A percentile compares a stretch with the other conserved stretches of the same genome.
Conservation (phyloP, 345 rosid species). For the Trapa incisa region DNA sequence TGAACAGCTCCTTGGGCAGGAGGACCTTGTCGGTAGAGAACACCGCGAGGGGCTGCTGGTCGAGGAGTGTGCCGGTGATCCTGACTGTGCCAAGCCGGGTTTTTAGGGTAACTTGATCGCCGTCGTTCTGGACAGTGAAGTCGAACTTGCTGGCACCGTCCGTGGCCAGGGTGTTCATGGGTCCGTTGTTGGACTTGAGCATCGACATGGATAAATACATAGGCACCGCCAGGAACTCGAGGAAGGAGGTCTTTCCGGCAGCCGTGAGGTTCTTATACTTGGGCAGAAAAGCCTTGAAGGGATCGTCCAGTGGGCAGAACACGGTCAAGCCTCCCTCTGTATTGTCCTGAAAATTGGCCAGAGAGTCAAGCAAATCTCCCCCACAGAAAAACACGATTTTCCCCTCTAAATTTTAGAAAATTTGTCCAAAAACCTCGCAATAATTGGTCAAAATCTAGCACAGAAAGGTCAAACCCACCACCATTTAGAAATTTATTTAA, state of each 20-base stretch:
- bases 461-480: not conserved
- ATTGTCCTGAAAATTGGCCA: conserved; percentile 40
- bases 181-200: conserved; percentile 88
- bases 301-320: conserved; percentile 88
- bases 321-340: conserved; percentile 81
- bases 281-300: conserved; percentile 79
- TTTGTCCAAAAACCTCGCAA: not conserved
- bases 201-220: conserved; percentile 56
- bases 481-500: not conserved
- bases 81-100: conserved; percentile 57
- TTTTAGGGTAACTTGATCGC: conserved; percentile 61
- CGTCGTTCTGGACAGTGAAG: conserved; percentile 82
- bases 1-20: conserved; percentile 73
- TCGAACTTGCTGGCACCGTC: conserved; percentile 75
- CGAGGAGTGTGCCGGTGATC: conserved; percentile 62
- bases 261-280: conserved; percentile 82
- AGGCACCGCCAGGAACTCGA: conserved; percentile 70
- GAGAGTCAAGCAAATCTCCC: too few species aligned
- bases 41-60: conserved; percentile 78
- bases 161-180: conserved; percentile 89
- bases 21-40: conserved; percentile 65
- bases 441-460: not conserved
- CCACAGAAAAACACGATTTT: too few species aligned
- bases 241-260: conserved; percentile 49
- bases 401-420: too few species aligned